These are phyloP conservation scores for Lepidopterella palustris DNA, from an alignment of 495 filamentous ascomycete species.

Conservation along the genomic window DNA sequence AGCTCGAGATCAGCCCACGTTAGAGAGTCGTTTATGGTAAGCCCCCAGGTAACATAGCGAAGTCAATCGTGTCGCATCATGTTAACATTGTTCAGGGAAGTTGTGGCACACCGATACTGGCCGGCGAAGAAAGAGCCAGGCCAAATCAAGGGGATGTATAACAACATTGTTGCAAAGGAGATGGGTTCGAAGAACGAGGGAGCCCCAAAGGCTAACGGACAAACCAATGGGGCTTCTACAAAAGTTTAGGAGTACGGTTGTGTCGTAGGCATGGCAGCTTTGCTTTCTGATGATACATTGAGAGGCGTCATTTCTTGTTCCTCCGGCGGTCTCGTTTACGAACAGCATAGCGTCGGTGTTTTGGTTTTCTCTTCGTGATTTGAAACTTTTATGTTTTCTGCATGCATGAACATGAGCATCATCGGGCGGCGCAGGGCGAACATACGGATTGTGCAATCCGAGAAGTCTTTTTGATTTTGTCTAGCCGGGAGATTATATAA, in stretches of 20 bases:
- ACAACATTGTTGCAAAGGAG: slow-evolving; percentile 17
- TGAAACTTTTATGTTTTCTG: neutral
- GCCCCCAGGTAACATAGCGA: slow-evolving; percentile 7
- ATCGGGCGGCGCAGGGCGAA: neutral
- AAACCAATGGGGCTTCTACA: slow-evolving; percentile 10
- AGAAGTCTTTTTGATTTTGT: neutral
- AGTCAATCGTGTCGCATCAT: neutral
- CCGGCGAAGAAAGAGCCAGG: slow-evolving; percentile 26
- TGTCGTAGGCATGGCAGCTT: neutral
- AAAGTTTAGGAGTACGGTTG: neutral
- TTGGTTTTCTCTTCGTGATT: neutral
- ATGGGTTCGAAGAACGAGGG: neutral
- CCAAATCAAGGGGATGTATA: slow-evolving; percentile 19
- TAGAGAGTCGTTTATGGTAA: slow-evolving; percentile 39
- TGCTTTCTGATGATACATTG: neutral
- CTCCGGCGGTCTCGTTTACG: neutral
- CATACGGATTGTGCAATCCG: neutral
- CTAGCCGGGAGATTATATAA: neutral
- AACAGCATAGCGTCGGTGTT: slow-evolving; percentile 24
- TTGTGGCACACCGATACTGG: slow-evolving; percentile 38
- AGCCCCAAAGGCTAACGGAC: slow-evolving; percentile 1
- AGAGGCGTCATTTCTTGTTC: neutral
- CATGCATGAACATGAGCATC: slow-evolving; percentile 1
- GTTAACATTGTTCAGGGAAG: slow-evolving; percentile 31
- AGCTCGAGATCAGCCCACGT: slow-evolving; percentile 31